Percentiles rank a stretch among this genome's conserved stretches.
phyloP scores from a whole-genome alignment of 805 yeast species.

The Ogataea pignaliae region DNA sequence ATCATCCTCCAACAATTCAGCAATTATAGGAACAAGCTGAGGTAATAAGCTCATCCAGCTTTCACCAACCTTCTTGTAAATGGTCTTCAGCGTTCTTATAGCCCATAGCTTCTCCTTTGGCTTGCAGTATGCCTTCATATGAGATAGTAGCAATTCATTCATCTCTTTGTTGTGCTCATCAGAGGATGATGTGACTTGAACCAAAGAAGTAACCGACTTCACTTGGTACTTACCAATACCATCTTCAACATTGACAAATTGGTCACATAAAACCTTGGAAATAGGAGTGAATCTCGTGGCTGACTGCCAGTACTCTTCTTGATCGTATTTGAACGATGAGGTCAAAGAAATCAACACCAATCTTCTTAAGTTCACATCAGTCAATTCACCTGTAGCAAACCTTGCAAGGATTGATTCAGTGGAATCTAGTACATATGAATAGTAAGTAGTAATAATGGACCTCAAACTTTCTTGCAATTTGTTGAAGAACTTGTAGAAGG shows the following conservation, averaged over 20 bases:
- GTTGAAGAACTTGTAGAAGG: slow-evolving; percentile 83
- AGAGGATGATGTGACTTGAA: slow-evolving; percentile 59
- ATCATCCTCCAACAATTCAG: slow-evolving; percentile 93
- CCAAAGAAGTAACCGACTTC: slow-evolving; percentile 72
- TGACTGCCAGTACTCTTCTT: slow-evolving; percentile 93
- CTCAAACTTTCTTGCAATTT: slow-evolving; percentile 78
- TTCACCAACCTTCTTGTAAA: slow-evolving; percentile 90
- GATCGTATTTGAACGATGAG: slow-evolving; percentile 81
- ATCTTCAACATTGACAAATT: slow-evolving; percentile 65
- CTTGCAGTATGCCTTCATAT: slow-evolving; percentile 59
- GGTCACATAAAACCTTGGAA: slow-evolving; percentile 57
- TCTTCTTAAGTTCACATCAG: slow-evolving; percentile 60
- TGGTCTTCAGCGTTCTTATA: slow-evolving; percentile 67
- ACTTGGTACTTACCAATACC: slow-evolving; percentile 76
- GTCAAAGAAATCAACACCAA: slow-evolving; percentile 67
- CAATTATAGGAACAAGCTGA: slow-evolving; percentile 90
- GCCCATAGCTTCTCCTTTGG: slow-evolving; percentile 74
- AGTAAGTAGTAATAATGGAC: slow-evolving; percentile 85
- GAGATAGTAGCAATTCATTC: slow-evolving; percentile 57
- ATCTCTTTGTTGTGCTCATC: slow-evolving; percentile 68
- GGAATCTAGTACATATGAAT: slow-evolving; percentile 79
- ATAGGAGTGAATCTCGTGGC: slow-evolving; percentile 77
- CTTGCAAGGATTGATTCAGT: slow-evolving; percentile 51
- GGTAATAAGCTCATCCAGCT: slow-evolving; percentile 90
- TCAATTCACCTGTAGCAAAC: slow-evolving; percentile 39